Evolutionary conservation across 495 filamentous ascomycete species (phyloP), one percentile per base, ranked within the genome.

Genomic region (Pyrenula massariospora): DNA sequence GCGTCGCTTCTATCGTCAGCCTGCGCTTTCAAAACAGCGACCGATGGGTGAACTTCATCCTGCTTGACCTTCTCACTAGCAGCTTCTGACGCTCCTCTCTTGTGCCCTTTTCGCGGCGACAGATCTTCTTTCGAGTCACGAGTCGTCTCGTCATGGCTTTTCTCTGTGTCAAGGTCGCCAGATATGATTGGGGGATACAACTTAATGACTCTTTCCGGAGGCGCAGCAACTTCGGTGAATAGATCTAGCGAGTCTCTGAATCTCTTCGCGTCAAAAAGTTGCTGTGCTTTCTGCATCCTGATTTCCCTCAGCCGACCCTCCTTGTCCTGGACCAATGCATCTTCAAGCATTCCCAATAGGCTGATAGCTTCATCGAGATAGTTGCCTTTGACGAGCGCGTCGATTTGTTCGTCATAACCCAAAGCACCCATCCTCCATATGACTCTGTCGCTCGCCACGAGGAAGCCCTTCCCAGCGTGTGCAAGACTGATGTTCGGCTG

Each of bases 341-440:
- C 91, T 68, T 97, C 93, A 2, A 99, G 82, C 83, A 95, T 88
- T 48, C 74, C 76, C 1, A 96, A 70, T 10, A 99, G 68, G 62
- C 89, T 96, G 55, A 96, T 88, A 1, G 93, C 94, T 68, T 99
- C 93, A 62, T 99, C 92, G 50, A 90, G 83, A 61, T 82, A 82
- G 3, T 79, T 85, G 54, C 80, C 84, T 50, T 84, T 79, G 2
- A 95, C 80, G 31, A 99, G 75, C 52, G 94, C 81, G 55, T 91
- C 84, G 24, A 99, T 84, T 63, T 99, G 93, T 0, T 86, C 82
- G 63, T 96, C 89, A 60, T 99, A 99, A 54, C 91, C 87, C 49
- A 88, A 78, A n/a, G 91, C 85, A 50, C 84, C 86, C 93, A 97
- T 96, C 53, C 91, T 84, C 94, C 94, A 99, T 25, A 99, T 87